Conservation (phyloP, 1,139 yeast genomes). For the Suhomyces yuchorum region DNA sequence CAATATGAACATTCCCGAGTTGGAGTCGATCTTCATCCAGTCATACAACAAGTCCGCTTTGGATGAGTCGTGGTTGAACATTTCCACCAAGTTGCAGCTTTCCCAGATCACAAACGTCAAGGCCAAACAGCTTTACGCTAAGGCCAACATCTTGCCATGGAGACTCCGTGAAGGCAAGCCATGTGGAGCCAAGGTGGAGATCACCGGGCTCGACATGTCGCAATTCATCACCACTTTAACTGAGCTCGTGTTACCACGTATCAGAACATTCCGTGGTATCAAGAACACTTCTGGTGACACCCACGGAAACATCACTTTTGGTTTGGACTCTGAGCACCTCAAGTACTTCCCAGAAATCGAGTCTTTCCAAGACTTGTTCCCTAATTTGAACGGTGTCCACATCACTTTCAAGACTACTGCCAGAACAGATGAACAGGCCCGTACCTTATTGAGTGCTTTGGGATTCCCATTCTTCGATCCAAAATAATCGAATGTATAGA, state of each 20-base stretch:
- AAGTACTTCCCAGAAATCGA: constrained; percentile 92
- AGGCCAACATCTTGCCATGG: constrained; percentile 84
- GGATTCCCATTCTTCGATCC: constrained; percentile 70
- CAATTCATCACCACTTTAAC: constrained; percentile 86
- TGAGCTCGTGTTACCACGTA: constrained; percentile 90
- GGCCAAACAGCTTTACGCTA: constrained; percentile 73
- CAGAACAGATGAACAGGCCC: constrained; percentile 89
- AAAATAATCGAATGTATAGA: constrained; percentile 6
- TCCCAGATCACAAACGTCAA: constrained; percentile 93
- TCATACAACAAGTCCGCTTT: constrained; percentile 78
- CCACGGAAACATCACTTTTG: constrained; percentile 84
- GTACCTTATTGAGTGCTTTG: constrained; percentile 76
- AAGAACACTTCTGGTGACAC: constrained; percentile 78
- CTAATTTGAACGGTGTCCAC: constrained; percentile 83
- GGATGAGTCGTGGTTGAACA: constrained; percentile 70
- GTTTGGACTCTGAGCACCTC: constrained; percentile 75
- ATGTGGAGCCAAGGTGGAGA: constrained; percentile 85
- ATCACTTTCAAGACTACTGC: constrained; percentile 87
- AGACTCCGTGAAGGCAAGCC: constrained; percentile 83
- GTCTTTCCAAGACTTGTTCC: constrained; percentile 87
- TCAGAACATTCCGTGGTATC: constrained; percentile 84
- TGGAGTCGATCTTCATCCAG: constrained; percentile 68
- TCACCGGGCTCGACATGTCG: constrained; percentile 79
- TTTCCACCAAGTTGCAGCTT: constrained; percentile 76
- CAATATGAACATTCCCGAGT: constrained; percentile 68